These are phyloP conservation scores for Starmerella potacharoeniae DNA, from an alignment of 805 yeast species.

Conservation along the genomic window DNA sequence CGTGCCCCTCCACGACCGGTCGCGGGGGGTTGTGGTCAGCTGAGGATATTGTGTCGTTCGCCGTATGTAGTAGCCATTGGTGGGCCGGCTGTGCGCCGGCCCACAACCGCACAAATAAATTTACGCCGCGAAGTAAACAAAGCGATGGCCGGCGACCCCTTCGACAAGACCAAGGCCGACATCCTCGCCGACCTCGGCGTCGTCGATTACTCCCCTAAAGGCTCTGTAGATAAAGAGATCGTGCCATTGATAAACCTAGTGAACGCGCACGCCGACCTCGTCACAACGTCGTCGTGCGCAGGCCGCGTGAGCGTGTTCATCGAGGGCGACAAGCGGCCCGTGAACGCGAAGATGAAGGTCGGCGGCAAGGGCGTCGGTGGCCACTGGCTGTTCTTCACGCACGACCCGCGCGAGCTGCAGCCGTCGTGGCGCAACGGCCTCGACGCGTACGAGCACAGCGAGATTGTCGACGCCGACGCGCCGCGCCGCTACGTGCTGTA, in stretches of 20 bases:
- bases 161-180: slow-evolving; percentile 18
- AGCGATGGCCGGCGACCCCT: slow-evolving; percentile 3
- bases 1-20: background rate
- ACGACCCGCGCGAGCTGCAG: slow-evolving; percentile 39
- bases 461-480: slow-evolving; percentile 3
- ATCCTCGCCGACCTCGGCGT: slow-evolving; percentile 23
- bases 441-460: slow-evolving; percentile 17
- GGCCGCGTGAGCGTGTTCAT: slow-evolving; percentile 75
- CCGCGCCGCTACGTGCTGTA: slow-evolving; percentile 50
- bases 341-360: slow-evolving; percentile 31
- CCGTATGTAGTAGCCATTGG: background rate
- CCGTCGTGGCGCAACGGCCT: slow-evolving; percentile 26
- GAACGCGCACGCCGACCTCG: slow-evolving; percentile 53
- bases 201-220: slow-evolving; percentile 60
- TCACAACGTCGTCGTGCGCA: slow-evolving; percentile 81
- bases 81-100: background rate
- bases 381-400: slow-evolving; percentile 71
- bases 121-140: background rate
- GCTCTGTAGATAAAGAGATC: slow-evolving; percentile 65
- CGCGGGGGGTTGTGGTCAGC: background rate
- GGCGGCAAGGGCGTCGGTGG: slow-evolving; percentile 87
- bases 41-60: background rate
- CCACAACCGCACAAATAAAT: too few species aligned
- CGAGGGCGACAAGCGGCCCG: slow-evolving; percentile 48
- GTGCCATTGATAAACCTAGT: slow-evolving; percentile 60